Evolutionary conservation across 2,329 filamentous ascomycete species (phyloP), one percentile per base, ranked within the genome.

Genomic region (Colletotrichum orchidophilum): DNA sequence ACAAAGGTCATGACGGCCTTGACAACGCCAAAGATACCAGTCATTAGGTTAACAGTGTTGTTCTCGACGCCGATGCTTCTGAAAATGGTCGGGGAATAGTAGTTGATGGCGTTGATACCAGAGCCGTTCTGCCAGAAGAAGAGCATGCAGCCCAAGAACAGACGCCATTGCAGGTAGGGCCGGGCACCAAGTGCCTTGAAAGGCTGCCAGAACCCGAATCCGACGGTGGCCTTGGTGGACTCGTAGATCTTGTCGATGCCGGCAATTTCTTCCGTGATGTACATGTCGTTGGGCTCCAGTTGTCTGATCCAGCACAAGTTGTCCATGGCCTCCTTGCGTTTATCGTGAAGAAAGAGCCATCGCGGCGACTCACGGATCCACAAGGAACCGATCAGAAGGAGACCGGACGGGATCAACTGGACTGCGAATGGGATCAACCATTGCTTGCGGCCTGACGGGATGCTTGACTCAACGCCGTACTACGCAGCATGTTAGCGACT

Each of bases 41-140:
- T 92, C 9, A 90, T 91, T 42, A 92, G 81, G 71, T 72, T 70
- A 12, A 72, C 70, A 2, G 70, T 72, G 33, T 61, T 61, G 1
- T 27, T 27, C 15, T 72, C 70, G 31, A 72, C 63, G 8, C 70
- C 70, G 18, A 72, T 72, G 31, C 70, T 72, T 1, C 57, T 85
- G 82, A 92, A 92, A 12, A 92, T 87, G 0, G 88, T 90, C 0
- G 90, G 90, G 0, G 82, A 84, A 75, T 89, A 91, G 78, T 91
- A 91, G 80, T 91, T 92, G 78, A 90, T 87, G 5, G 89, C 90
- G 75, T 92, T 92, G 77, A 90, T 91, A 1, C 91, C 91, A 0
- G 84, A 87, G 7, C 88, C 87, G 73, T 92, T 92, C 78, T 93
- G 91, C 86, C 88, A 92, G 73, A 92, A 83, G 84, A 92, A 92